Conservation (phyloP, 345 rosid species). For the Rhodamnia argentea region DNA sequence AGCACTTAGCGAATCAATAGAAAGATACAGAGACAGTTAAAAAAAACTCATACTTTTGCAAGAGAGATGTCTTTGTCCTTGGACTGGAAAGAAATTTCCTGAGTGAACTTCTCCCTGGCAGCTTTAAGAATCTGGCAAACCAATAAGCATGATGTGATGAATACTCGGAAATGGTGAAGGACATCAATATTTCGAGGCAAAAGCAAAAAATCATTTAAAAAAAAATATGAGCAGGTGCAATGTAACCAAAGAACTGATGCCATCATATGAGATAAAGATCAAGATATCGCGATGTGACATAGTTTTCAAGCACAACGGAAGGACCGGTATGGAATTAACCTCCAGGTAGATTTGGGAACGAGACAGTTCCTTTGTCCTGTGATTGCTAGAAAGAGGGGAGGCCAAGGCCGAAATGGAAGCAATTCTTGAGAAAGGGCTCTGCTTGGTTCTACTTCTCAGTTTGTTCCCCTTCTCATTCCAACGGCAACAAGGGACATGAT, state of each 20-base stretch:
- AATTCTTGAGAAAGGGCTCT: conserved; percentile 21
- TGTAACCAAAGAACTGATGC: neutral
- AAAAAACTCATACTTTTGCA: conserved; percentile 41
- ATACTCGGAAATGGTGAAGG: neutral
- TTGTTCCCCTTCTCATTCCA: conserved; percentile 28
- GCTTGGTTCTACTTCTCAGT: conserved; percentile 24
- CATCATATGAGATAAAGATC: neutral
- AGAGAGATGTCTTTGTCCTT: conserved; percentile 72
- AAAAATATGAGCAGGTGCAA: neutral
- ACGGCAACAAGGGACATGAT: conserved; percentile 38
- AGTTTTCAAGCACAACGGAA: neutral
- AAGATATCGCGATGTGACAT: neutral
- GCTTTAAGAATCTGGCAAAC: conserved; percentile 44
- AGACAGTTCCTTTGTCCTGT: conserved; percentile 45
- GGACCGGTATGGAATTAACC: conserved; percentile 43
- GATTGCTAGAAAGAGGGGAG: conserved; percentile 54
- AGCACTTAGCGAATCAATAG: neutral
- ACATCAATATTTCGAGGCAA: neutral
- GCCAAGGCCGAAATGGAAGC: conserved; percentile 47
- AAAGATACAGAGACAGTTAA: neutral
- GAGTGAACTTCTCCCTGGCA: conserved; percentile 58
- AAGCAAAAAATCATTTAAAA: neutral
- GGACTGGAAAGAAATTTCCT: conserved; percentile 59
- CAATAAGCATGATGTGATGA: conserved; percentile 7
- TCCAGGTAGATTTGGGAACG: conserved; percentile 54